Base-by-base conservation (phyloP, 225 moss, liverwort and hornwort genomes). In the Climacium dendroides region DNA sequence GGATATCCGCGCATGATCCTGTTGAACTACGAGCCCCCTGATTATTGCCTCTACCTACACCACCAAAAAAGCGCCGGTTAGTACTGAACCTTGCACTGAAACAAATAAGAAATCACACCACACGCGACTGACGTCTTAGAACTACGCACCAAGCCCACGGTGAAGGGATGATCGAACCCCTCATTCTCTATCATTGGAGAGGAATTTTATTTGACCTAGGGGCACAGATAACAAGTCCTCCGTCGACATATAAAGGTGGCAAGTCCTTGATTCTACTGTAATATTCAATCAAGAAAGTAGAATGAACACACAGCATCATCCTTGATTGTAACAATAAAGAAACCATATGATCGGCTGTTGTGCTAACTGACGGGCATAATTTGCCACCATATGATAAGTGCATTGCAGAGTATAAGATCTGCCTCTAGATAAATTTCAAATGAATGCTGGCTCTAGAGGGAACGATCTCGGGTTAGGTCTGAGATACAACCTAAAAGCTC, bases 31-130 rank as follows among this genome's bases (percentile, higher is more conserved):
- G 29, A 94, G 92, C 24, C 87, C 86, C 87, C 93, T 97, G 86
- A 98, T 97, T 82, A 95, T 92, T 65, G 96, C 98, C 85, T 98
- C 98, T 75, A 98, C 98, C 98, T 98, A 90, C 60, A 86, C 67
- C 80, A 74, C 78, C 85, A 63, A 81, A 69, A 88, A 83, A 13
- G 32, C 13, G 23, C 57, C 63, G 53, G 62, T 90, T 59, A 81
- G 69, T 81, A 84, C 78, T 53, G 20, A 86, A 83, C 50, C 69
- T 63, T 80, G 69, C 83, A 65, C 74, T 63, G 35, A 53, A 60
- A 88, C n/a, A 52, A 61, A 48, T 25, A 61, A 83, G 30, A 90
- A 52, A 70, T 23, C 80, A 89, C 78, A 50, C 53, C 60, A 84
- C 62, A 85, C 18, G 61, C 48, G 55, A 73, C 64, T 30, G 80